phyloP scores from a whole-genome alignment of 371 early-diverging fungal genomes.

The Syncephalastrum racemosum region DNA sequence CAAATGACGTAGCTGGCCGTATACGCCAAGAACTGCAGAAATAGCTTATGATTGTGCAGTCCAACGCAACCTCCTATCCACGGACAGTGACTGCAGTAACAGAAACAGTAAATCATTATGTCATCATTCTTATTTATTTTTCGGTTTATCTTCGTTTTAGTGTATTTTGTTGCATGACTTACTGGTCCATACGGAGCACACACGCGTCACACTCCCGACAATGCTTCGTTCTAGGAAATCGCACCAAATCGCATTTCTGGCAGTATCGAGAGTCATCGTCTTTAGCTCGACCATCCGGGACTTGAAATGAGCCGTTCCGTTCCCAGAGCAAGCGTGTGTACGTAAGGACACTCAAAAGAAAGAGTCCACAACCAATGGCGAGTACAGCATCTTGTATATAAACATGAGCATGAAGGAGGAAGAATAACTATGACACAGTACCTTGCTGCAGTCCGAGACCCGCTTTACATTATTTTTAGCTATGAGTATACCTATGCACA shows the following conservation, averaged over 20 bases:
- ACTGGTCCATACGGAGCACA: constrained; percentile 10
- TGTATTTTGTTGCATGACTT: background rate
- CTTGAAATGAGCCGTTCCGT: no score
- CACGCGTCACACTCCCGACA: constrained; percentile 11
- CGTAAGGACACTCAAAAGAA: no score
- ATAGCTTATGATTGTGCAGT: background rate
- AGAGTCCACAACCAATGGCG: no score
- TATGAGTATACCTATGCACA: background rate
- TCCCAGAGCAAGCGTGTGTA: no score
- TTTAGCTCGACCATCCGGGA: background rate
- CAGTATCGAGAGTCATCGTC: background rate
- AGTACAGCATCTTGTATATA: background rate
- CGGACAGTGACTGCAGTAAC: background rate
- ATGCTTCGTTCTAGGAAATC: constrained; percentile 6
- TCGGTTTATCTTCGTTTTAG: no score
- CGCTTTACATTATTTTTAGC: background rate
- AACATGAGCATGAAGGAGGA: background rate
- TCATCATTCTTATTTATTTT: no score
- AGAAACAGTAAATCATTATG: background rate
- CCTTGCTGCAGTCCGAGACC: no score
- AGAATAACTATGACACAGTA: no score
- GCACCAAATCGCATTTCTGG: background rate
- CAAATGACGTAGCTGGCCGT: constrained; percentile 5
- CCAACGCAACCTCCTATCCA: constrained; percentile 11
- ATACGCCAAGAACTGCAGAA: constrained; percentile 7